Evolutionary conservation across 805 yeast species (phyloP).

Genomic region (Ogataea populi-albae): DNA sequence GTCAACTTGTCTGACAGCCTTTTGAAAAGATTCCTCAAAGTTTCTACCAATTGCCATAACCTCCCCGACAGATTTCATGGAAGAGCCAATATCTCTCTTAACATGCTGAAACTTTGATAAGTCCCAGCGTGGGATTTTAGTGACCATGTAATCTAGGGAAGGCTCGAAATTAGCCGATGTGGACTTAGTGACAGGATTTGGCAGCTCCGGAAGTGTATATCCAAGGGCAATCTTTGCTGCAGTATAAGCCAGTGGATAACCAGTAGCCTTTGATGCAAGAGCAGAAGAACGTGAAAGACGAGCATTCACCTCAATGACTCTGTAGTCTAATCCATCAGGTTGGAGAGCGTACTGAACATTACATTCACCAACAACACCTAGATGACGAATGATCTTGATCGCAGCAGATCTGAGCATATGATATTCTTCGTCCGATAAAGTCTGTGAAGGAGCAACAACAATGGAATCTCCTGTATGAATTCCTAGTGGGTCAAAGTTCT

Average conservation of each 20-base stretch:
- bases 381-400: conserved; percentile 92
- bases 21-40: conserved; percentile 96
- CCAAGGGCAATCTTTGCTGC: conserved; percentile 97
- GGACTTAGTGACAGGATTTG: conserved; percentile 94
- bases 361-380: conserved; percentile 99
- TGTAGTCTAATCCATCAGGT: conserved; percentile 92
- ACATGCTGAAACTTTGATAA: conserved; percentile 93
- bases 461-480: conserved; percentile 99
- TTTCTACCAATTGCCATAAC: conserved; percentile 99
- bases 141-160: conserved; percentile 91
- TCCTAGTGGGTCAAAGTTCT: conserved; percentile 97
- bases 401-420: conserved; percentile 98
- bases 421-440: conserved; percentile 93
- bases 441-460: conserved; percentile 98
- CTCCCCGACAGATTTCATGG: conserved; percentile 99
- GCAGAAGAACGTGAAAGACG: conserved; percentile 97
- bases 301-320: conserved; percentile 97
- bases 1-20: conserved; percentile 94
- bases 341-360: conserved; percentile 95
- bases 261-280: conserved; percentile 97
- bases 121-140: conserved; percentile 99
- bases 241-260: conserved; percentile 97
- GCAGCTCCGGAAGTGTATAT: conserved; percentile 89
- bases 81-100: conserved; percentile 86
- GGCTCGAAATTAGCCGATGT: conserved; percentile 98